Conservation (phyloP, 352 stramenopile species). For the Globisporangium emineosum region DNA sequence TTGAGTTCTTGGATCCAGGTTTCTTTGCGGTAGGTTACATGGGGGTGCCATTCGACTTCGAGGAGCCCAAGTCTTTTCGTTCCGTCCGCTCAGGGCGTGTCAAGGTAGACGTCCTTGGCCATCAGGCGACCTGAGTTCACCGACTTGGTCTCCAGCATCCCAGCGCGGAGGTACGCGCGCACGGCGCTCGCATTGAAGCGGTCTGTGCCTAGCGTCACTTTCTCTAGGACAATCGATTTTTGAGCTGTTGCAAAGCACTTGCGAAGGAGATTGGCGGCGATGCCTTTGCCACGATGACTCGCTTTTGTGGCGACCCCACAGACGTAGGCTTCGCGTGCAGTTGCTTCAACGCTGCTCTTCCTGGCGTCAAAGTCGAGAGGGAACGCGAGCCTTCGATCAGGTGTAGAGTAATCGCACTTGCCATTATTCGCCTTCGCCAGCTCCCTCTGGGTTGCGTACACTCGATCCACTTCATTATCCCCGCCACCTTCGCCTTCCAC, state of each 20-base stretch:
- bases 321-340: neutral
- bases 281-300: neutral
- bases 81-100: neutral
- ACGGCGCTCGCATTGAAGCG: conserved; percentile 3
- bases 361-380: neutral
- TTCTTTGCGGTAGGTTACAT: neutral
- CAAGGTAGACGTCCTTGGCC: neutral
- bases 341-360: neutral
- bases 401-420: neutral
- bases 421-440: neutral
- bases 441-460: conserved; percentile 1
- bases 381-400: neutral
- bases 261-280: neutral
- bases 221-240: neutral
- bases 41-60: neutral
- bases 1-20: too few species aligned
- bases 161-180: conserved; percentile 1
- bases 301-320: neutral
- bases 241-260: neutral
- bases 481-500: conserved; percentile 8
- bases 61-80: neutral
- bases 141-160: conserved; percentile 7
- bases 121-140: neutral
- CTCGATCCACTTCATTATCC: neutral
- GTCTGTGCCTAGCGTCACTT: conserved; percentile 4